Evolutionary conservation across 805 yeast species (phyloP), one percentile per base, ranked within the genome.

Genomic region (Suhomyces vadensis): DNA sequence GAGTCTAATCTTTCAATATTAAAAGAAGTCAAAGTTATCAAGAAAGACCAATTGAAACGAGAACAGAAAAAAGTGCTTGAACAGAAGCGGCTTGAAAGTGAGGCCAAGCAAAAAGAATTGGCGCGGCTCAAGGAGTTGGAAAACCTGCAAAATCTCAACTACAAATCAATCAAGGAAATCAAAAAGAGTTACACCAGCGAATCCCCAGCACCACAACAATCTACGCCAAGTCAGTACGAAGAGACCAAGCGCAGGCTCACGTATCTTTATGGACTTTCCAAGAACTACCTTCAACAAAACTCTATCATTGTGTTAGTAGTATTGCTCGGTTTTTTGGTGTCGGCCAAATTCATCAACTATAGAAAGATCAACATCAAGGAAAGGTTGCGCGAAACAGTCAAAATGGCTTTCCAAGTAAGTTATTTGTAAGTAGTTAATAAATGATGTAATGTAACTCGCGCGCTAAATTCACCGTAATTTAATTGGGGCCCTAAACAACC

Each of bases 391-490:
- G 73, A 71, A 43, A 69, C 75, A 1, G 48, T 71, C 33, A 52
- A 54, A 46, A 71, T 71, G 76, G 76, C 76, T n/a, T 67, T 71
- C 51, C 67, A 69, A 52, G 62, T 71, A 41, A 66, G 68, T 35
- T 71, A 71, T 43, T 52, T 71, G 37, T 70, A 55, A 51, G 10
- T 24, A 8, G 26, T 8, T 24, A 7, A 10, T 10, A 24, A 24
- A 10, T 24, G 7, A 24, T 24, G 26, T n/a, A n/a, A n/a, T n/a
- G n/a, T n/a, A n/a, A n/a, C n/a, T n/a, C n/a, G n/a, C n/a, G n/a
- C n/a, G n/a, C n/a, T n/a, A n/a, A n/a, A n/a, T n/a, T n/a, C n/a
- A n/a, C n/a, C n/a, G n/a, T n/a, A n/a, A n/a, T n/a, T n/a, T n/a
- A n/a, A n/a, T n/a, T n/a, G n/a, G n/a, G n/a, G n/a, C n/a, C n/a